phyloP scores from a whole-genome alignment of 148 eudicot species.

The Cornus kousa region DNA sequence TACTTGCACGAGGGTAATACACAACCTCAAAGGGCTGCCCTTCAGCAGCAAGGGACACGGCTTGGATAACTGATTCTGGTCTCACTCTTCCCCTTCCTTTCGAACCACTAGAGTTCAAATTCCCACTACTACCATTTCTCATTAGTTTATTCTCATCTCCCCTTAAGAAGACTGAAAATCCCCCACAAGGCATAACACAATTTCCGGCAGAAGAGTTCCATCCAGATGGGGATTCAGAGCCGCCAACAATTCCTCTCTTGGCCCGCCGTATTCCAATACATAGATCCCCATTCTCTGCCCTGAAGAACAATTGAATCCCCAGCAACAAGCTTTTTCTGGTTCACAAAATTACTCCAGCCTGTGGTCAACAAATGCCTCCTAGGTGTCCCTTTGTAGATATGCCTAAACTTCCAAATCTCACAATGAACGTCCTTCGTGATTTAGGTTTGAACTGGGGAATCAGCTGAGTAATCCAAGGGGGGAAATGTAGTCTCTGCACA shows the following conservation, averaged over 20 bases:
- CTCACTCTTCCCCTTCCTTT: conserved; percentile 39
- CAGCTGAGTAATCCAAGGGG: conserved; percentile 50
- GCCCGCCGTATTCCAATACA: conserved; percentile 56
- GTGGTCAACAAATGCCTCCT: conserved; percentile 63
- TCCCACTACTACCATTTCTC: conserved; percentile 27
- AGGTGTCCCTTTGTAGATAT: conserved; percentile 60
- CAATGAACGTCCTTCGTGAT: conserved; percentile 57
- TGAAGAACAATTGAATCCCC: conserved; percentile 57
- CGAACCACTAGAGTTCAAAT: conserved; percentile 12
- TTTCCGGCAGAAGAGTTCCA: conserved; percentile 42
- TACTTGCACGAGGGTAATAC: too few species aligned
- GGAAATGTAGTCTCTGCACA: conserved; percentile 76
- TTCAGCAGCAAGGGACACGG: too few species aligned
- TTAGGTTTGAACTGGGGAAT: conserved; percentile 55
- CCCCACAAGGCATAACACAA: conserved; percentile 21
- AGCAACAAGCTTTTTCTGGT: conserved; percentile 57
- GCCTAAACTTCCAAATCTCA: conserved; percentile 55
- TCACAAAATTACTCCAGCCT: conserved; percentile 65
- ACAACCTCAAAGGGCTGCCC: too few species aligned
- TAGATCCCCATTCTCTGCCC: conserved; percentile 51
- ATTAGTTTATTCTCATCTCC: conserved; percentile 34
- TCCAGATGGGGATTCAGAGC: conserved; percentile 29
- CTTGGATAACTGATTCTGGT: too few species aligned
- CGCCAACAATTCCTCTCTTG: conserved; percentile 32
- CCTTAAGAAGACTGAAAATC: conserved; percentile 34